Evolutionary conservation across 345 rosid genomes (phyloP).

Genomic region (Pseudoturritis turrita): DNA sequence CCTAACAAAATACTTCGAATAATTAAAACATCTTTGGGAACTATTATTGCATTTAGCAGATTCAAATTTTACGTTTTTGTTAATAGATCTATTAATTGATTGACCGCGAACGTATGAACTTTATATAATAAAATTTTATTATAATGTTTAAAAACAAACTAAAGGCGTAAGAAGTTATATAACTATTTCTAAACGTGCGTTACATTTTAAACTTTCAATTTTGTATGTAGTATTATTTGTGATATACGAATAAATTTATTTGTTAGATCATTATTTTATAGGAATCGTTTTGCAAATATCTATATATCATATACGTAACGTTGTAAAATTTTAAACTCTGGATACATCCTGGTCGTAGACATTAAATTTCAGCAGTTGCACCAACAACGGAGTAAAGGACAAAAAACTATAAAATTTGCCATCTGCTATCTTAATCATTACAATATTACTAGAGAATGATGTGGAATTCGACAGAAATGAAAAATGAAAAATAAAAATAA

Average conservation of each 20-base stretch:
- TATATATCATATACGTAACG: background rate
- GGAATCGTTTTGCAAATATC: background rate
- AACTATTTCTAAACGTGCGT: background rate
- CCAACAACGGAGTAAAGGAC: slow-evolving; percentile 29
- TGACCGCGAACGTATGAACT: too few species aligned
- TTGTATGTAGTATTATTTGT: background rate
- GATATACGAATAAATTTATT: background rate
- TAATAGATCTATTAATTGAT: too few species aligned
- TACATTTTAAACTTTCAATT: background rate
- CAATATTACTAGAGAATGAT: slow-evolving; percentile 26
- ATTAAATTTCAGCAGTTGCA: slow-evolving; percentile 34
- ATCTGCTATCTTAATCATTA: slow-evolving; percentile 28
- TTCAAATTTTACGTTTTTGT: too few species aligned
- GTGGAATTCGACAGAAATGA: slow-evolving; percentile 6
- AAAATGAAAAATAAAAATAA: background rate
- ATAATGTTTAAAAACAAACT: too few species aligned
- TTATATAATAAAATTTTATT: too few species aligned
- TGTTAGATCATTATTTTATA: background rate
- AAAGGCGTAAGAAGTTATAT: too few species aligned
- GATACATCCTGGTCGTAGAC: slow-evolving; percentile 18
- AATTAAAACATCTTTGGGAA: too few species aligned
- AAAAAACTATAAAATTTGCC: slow-evolving; percentile 32
- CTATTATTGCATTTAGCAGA: too few species aligned
- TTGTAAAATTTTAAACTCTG: background rate
- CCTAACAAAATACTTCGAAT: too few species aligned